phyloP scores from a whole-genome alignment of 345 rosid genomes.

The Salix caprea region DNA sequence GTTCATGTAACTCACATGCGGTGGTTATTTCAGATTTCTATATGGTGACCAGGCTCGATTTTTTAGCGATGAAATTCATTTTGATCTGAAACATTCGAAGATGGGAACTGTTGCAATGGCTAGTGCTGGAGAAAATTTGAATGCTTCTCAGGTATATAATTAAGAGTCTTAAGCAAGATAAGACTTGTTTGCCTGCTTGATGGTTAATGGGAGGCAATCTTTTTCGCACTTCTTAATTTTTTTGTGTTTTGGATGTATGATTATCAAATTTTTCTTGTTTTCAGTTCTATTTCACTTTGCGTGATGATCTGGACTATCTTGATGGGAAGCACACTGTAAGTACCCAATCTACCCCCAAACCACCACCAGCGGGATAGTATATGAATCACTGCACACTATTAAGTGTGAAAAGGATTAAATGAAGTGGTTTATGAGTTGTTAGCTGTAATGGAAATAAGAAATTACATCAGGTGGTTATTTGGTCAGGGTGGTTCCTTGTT shows the following conservation, averaged over 20 bases:
- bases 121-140: conserved; percentile 89
- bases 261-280: conserved; percentile 18
- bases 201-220: background rate
- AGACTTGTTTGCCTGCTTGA: too few species aligned
- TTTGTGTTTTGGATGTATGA: background rate
- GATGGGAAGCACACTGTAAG: conserved; percentile 95
- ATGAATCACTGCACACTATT: too few species aligned
- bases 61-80: conserved; percentile 79
- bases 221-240: background rate
- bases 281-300: conserved; percentile 86
- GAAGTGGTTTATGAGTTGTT: too few species aligned
- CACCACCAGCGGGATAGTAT: too few species aligned
- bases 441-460: too few species aligned
- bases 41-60: conserved; percentile 94
- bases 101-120: conserved; percentile 93
- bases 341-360: background rate
- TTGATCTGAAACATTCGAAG: conserved; percentile 77
- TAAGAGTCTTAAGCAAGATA: too few species aligned
- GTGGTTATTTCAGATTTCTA: conserved; percentile 47
- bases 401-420: too few species aligned
- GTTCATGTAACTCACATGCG: background rate
- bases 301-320: conserved; percentile 89
- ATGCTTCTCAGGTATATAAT: conserved; percentile 82
- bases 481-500: too few species aligned
- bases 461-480: too few species aligned